Percentiles rank a stretch among this genome's conserved stretches.
phyloP scores from a whole-genome alignment of 257 asterid genomes.

The Solanum chilense region DNA sequence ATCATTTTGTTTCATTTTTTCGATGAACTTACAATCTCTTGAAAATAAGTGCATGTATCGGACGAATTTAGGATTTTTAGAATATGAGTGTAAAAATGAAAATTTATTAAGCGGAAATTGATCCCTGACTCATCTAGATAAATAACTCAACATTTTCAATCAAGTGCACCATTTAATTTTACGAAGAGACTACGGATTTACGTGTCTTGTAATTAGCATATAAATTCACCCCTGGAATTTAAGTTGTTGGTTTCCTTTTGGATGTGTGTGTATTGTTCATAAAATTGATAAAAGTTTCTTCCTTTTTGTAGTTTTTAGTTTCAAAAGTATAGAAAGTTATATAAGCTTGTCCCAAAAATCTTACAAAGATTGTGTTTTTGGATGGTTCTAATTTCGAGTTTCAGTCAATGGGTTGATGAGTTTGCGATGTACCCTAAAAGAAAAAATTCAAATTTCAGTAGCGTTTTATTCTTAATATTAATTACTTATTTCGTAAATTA shows the following conservation, averaged over 20 bases:
- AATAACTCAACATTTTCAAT: background rate
- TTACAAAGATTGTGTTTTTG: background rate
- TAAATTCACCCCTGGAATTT: background rate
- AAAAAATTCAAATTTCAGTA: too few species aligned
- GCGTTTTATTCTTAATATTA: too few species aligned
- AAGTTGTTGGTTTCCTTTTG: background rate
- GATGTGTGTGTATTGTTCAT: background rate
- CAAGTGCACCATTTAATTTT: background rate
- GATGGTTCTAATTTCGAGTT: too few species aligned
- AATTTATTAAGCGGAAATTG: background rate
- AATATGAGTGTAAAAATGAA: background rate
- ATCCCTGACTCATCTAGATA: background rate
- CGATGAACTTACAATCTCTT: background rate
- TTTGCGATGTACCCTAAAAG: too few species aligned
- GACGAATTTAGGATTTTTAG: background rate
- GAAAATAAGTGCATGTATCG: background rate
- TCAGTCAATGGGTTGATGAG: too few species aligned
- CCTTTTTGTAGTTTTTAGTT: too few species aligned
- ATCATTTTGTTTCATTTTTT: background rate
- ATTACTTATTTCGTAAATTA: too few species aligned
- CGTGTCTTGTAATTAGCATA: background rate
- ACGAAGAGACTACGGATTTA: background rate
- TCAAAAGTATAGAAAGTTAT: too few species aligned
- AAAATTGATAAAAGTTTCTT: too few species aligned
- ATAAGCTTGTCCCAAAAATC: too few species aligned